Base-by-base conservation (phyloP, 352 stramenopile species). In the Nothophytophthora sp. region DNA sequence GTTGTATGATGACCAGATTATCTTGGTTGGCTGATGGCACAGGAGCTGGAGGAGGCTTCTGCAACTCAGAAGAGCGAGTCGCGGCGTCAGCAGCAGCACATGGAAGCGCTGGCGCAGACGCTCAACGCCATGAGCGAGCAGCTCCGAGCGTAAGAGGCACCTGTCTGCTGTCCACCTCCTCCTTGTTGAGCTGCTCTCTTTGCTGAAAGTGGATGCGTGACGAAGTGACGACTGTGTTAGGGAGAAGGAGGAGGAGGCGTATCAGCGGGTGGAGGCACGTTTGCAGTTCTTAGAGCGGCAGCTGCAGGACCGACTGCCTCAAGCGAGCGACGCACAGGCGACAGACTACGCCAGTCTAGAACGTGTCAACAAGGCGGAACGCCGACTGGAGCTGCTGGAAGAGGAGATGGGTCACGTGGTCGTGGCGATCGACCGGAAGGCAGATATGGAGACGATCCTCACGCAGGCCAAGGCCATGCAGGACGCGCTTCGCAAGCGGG, bases 361-460 rank as follows among this genome's bases (percentile, higher is more conserved):
- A 28, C 20, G n/a, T 4, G 16, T 76, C 6, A 11, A 25, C 6
- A 73, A 67, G 20, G 22, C 69, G n/a, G 58, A 81, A 39, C 59
- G 56, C 13, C 59, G 72, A 19, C 45, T 86, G 19, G 51, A 45
- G 35, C 50, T 88, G 15, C 11, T 88, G 4, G 77, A 88, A 60
- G 74, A 86, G 44, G 74, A 88, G 50, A 60, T 88, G 33, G 62
- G 55, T 4, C 63, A 80, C 32, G 58, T 88, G 28, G 61, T 76
- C 3, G 32, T 46, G 10, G 72, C 57, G 12, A 53, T 86, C 13
- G 74, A 86, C 11, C 58, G 50, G 9, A 88, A 88, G 41, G 67
- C 59, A 15, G 74, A 88, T 8, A n/a, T 53, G 4, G 62, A 69
- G 9, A 39, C 22, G n/a, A 13, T 81, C n/a, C 12, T 53, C 24